Percentiles rank a stretch among this genome's conserved stretches.
These are phyloP conservation scores for Stephania yunnanensis DNA, from an alignment of 164 flowering plant genomes.

Conservation along the genomic window DNA sequence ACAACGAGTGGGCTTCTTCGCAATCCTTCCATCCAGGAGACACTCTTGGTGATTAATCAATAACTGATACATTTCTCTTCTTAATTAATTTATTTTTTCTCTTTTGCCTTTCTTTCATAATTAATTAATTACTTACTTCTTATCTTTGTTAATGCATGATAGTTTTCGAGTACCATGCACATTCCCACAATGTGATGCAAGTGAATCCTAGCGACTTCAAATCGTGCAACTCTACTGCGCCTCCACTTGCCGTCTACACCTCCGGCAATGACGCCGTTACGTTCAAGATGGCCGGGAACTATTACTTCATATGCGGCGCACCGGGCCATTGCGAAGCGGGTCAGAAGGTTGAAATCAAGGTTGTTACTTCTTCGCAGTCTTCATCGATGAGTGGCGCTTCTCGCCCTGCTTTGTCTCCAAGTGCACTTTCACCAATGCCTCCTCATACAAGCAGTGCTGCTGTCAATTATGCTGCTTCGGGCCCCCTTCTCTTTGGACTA, in stretches of 20 bases:
- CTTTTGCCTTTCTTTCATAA: too few relatives aligned
- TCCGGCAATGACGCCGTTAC: constrained; percentile 5
- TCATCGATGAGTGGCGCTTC: not conserved
- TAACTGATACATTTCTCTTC: too few relatives aligned
- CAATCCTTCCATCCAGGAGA: too few relatives aligned
- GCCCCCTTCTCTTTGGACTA: not conserved
- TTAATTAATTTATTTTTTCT: too few relatives aligned
- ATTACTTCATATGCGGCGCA: constrained; percentile 6
- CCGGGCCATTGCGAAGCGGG: constrained; percentile 9
- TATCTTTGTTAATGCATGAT: too few relatives aligned
- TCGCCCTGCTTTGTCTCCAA: not conserved
- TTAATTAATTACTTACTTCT: too few relatives aligned
- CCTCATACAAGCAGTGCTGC: not conserved
- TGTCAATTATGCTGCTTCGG: not conserved
- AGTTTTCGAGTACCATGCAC: too few relatives aligned
- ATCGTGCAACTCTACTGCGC: not conserved
- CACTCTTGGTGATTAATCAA: too few relatives aligned
- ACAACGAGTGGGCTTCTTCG: too few relatives aligned
- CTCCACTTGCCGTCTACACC: not conserved
- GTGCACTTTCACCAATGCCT: not conserved
- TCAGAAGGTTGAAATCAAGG: constrained; percentile 6
- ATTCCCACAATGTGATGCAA: too few relatives aligned
- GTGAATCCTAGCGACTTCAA: not conserved
- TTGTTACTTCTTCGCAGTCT: not conserved
- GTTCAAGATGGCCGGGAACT: not conserved